Conservation (phyloP, 108 stramenopile species). For the Tribonema minus region DNA sequence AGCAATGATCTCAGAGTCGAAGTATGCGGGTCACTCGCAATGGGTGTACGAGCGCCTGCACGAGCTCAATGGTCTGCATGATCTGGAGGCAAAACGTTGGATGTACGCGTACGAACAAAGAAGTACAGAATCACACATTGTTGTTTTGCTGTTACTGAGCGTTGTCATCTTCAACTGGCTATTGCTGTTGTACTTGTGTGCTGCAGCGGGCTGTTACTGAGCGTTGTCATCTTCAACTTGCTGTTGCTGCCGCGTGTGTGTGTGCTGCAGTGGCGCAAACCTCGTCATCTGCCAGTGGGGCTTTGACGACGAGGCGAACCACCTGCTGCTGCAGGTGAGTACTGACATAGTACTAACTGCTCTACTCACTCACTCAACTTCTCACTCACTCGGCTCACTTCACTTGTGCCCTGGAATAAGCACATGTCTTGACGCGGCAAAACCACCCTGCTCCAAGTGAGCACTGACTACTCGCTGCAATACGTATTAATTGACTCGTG, state of each 20-base stretch:
- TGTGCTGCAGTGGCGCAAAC: neutral
- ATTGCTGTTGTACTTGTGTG: neutral
- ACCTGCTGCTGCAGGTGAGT: conserved; percentile 75
- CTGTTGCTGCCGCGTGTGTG: neutral
- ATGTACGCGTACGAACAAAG: neutral
- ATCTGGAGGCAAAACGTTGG: too few species aligned
- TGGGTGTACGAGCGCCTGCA: too few species aligned
- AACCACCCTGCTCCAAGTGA: too few species aligned
- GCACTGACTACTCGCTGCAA: too few species aligned
- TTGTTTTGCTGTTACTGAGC: neutral
- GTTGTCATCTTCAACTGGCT: neutral
- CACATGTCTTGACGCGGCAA: too few species aligned
- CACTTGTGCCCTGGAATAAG: too few species aligned
- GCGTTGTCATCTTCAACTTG: neutral
- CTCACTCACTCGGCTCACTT: too few species aligned
- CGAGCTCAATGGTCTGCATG: too few species aligned
- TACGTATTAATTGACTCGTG: too few species aligned
- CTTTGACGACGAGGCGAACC: conserved; percentile 99
- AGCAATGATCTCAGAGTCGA: too few species aligned
- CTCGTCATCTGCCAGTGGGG: conserved; percentile 92
- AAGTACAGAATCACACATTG: neutral
- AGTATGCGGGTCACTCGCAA: too few species aligned
- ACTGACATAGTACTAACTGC: conserved; percentile 47
- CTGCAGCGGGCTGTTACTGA: neutral
- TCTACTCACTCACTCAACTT: too few species aligned